phyloP scores from a whole-genome alignment of 139 green algal genomes.

The Chlorella sp. region DNA sequence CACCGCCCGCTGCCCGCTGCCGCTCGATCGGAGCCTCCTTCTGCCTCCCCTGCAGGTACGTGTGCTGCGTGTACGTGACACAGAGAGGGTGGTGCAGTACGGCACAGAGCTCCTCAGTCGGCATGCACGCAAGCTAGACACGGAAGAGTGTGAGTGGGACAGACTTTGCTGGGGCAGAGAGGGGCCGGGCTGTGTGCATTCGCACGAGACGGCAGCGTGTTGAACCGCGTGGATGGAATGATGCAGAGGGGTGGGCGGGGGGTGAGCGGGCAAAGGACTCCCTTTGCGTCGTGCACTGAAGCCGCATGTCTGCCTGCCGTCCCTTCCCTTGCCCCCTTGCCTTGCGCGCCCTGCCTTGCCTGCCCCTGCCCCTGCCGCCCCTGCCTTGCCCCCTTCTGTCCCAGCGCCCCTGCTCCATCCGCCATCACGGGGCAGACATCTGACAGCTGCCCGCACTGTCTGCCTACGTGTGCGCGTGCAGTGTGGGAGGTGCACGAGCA shows the following conservation, averaged over 20 bases:
- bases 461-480: conserved; percentile 36
- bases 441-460: neutral
- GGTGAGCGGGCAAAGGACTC: neutral
- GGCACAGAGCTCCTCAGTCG: conserved; percentile 64
- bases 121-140: conserved; percentile 37
- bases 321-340: no score
- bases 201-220: neutral
- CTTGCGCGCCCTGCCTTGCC: no score
- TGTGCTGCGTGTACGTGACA: conserved; percentile 64
- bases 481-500: conserved; percentile 89
- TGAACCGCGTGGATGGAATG: neutral
- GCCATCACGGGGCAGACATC: neutral
- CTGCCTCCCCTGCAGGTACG: neutral
- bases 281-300: no score
- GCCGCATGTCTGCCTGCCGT: no score
- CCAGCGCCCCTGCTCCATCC: neutral
- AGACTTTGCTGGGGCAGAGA: neutral
- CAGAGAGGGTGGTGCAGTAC: conserved; percentile 63
- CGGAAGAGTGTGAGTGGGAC: conserved; percentile 49
- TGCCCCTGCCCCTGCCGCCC: no score
- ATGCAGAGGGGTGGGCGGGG: neutral
- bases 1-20: no score
- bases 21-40: no score
- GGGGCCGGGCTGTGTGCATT: neutral
- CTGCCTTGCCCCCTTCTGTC: neutral